Base-by-base conservation (phyloP, 306 rosid species). In the Vicia sativa region DNA sequence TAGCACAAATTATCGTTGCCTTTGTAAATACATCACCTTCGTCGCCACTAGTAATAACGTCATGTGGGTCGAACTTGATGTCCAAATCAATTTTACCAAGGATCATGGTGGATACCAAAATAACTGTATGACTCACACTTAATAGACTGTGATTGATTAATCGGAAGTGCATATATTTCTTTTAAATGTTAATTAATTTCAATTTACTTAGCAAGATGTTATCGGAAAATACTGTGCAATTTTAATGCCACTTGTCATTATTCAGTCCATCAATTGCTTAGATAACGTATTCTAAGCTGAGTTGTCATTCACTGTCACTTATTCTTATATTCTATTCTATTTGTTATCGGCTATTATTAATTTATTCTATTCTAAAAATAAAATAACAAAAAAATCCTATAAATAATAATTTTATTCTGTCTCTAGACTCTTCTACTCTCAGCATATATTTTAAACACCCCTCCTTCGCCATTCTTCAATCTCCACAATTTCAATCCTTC, bases 341-440 rank as follows among this genome's bases (percentile, higher is more conserved):
- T 52, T 53, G 4, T 21, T 52, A 28, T n/a, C 13, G 14, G 60
- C 11, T 54, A 54, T 25, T 5, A 21, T 25, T 11, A 10, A 6
- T 12, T 25, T 55, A 11, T 48, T 15, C 11, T 14, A 45, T 45
- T 15, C 11, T 8, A 48, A 1, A 18, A 18, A 49, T 16, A 18
- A 49, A 43, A 45, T 44, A 13, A 45, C 14, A 41, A 41, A 41
- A 38, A 11, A 12, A 42, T 42, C 13, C 14, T 13, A 9, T 1
- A 6, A 13, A 26, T 12, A 56, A 28, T 26, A 56, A 13, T 19
- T 9, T 14, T 14, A 14, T 44, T 14, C 1, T 29, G 57, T 65
- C 42, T 68, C 77, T 73, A 73, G 77, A 73, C 15, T 39, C 9
- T 73, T 73, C 77, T 11, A 62, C 64, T 72, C 45, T 1, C 61